Conservation (phyloP, 2,329 filamentous ascomycete species). For the Neonectria coccinea region DNA sequence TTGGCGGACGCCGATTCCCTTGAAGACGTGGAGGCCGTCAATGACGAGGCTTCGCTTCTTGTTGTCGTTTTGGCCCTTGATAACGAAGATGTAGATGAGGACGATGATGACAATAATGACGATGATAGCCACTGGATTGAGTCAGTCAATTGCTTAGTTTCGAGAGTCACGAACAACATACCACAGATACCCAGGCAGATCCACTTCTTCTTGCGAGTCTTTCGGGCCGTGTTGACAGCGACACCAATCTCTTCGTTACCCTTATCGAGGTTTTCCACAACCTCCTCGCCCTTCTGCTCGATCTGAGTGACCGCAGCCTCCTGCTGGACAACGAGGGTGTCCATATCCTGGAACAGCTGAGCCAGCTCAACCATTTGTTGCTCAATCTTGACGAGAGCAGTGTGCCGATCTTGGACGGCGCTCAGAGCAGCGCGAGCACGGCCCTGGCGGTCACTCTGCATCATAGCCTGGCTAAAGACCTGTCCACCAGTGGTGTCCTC, state of each 20-base stretch:
- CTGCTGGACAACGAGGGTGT: constrained; percentile 86
- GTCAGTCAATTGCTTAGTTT: constrained; percentile 42
- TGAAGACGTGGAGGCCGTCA: constrained; percentile 40
- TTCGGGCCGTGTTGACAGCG: constrained; percentile 85
- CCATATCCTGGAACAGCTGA: constrained; percentile 90
- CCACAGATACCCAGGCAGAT: constrained; percentile 83
- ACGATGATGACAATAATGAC: constrained; percentile 64
- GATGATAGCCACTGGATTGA: constrained; percentile 61
- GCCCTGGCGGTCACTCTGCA: constrained; percentile 83
- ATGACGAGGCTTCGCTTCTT: constrained; percentile 48
- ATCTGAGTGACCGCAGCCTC: constrained; percentile 84
- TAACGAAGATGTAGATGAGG: constrained; percentile 60
- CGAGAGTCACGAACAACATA: constrained; percentile 50
- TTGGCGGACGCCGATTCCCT: constrained; percentile 34
- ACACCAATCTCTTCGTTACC: constrained; percentile 85
- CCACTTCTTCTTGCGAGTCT: constrained; percentile 95
- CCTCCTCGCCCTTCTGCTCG: constrained; percentile 87
- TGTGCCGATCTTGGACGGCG: constrained; percentile 85
- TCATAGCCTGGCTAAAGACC: constrained; percentile 88
- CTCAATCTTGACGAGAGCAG: constrained; percentile 92
- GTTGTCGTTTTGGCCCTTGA: constrained; percentile 48
- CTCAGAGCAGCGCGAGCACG: constrained; percentile 83
- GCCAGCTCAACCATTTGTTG: constrained; percentile 87
- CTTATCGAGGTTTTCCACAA: constrained; percentile 84
- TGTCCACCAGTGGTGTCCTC: constrained; percentile 78